Percentiles rank a stretch among this genome's conserved stretches.
Conservation (phyloP, 1,284 basidiomycete genomes). For the Bjerkandera adusta region DNA sequence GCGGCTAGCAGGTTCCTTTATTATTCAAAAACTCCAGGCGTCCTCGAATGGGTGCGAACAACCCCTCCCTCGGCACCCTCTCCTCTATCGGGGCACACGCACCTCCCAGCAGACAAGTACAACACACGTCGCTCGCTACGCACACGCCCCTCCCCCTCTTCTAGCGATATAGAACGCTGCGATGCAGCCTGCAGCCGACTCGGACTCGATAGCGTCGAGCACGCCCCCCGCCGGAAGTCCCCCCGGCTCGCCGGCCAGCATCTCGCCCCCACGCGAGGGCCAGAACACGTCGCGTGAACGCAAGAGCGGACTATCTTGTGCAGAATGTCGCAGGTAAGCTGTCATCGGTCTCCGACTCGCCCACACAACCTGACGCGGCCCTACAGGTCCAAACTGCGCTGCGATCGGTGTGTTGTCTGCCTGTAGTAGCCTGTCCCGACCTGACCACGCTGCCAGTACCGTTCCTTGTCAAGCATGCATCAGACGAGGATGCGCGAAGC, state of each 20-base stretch:
- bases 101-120: too few relatives aligned
- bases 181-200: too few relatives aligned
- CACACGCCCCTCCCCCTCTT: too few relatives aligned
- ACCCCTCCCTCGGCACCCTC: too few relatives aligned
- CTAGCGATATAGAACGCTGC: too few relatives aligned
- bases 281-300: slow-evolving; percentile 17
- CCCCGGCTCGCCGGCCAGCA: not conserved
- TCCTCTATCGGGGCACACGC: too few relatives aligned
- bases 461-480: slow-evolving; percentile 55
- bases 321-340: slow-evolving; percentile 48
- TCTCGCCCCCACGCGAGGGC: slow-evolving; percentile 6
- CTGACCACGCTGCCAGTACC: slow-evolving; percentile 27
- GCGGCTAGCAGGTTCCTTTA: too few relatives aligned
- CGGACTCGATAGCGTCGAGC: not conserved
- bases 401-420: slow-evolving; percentile 39
- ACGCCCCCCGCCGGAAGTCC: not conserved
- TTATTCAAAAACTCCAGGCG: too few relatives aligned
- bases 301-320: slow-evolving; percentile 39
- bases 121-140: too few relatives aligned
- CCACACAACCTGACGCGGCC: too few relatives aligned
- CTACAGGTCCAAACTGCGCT: slow-evolving; percentile 52
- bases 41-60: too few relatives aligned
- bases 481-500: slow-evolving; percentile 47
- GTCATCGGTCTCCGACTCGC: slow-evolving; percentile 4
- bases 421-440: slow-evolving; percentile 2